Base-by-base conservation (phyloP, 2,329 filamentous ascomycete species). In the Magnaporthiopsis incrustans region DNA sequence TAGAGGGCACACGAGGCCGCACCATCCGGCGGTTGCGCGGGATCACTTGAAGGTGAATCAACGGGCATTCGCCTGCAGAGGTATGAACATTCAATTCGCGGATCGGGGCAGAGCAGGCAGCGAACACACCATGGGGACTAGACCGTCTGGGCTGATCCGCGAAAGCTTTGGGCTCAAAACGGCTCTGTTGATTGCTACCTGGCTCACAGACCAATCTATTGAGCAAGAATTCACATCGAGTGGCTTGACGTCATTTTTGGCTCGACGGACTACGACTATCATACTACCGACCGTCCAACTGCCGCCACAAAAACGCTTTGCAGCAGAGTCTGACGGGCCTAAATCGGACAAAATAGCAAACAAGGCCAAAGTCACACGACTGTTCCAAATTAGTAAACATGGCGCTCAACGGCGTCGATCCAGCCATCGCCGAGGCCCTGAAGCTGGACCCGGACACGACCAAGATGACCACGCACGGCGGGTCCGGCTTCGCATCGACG, bases 401-500 rank as follows among this genome's bases (percentile, higher is more conserved):
- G 58, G 82, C 83, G 78, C 60, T 76, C 18, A 70, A 75, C 2
- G 80, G 76, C 63, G 78, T 90, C 57, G 89, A 92, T 71, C 73
- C 83, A 1, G 86, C 86, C 32, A 84, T 92, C 56, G 72, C 86
- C 22, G 73, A 82, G 64, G 84, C 88, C 11, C 80, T 92, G 3
- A 76, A 77, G 7, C 79, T 92, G 7, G 81, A 89, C 64, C 75
- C 82, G 0, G 74, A 76, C 22, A 75, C 74, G 30, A 82, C 86
- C 35, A 82, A 77, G 58, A 82, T 91, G 15, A 77, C 81, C 1
- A 77, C 83, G 4, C 83, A 88, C 66, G 89, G 88, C 64, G 84
- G 86, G 60, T 89, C 88, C 1, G 87, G 87, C 57, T 90, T 89
- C 67, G 81, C 89, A 1, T 86, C 86, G 0, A 90, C 89, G 0